Base-by-base conservation (phyloP, 2,329 filamentous ascomycete genomes). In the Coniochaeta ligniaria region DNA sequence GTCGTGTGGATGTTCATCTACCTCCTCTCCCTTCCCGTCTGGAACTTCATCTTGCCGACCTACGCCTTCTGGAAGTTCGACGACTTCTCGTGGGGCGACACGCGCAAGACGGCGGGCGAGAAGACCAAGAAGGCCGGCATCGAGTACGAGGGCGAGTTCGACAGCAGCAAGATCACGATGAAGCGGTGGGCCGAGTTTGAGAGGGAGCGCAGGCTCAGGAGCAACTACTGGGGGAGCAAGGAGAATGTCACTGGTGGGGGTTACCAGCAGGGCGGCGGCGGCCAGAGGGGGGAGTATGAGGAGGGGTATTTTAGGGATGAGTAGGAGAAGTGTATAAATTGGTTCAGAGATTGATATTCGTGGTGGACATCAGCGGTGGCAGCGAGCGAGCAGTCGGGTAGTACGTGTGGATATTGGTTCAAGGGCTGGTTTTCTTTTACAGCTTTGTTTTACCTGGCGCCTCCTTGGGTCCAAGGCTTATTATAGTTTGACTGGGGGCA, bases 1-100 rank as follows among this genome's bases (percentile, higher is more conserved):
- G 88, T 99, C 47, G 76, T 90, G 50, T 99, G 95, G 95, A 98
- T 99, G 95, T 73, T 95, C 50, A 95, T 98, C 74, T 99, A 99
- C 74, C 85, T 99, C 20, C 59, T 93, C 54, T 96, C 95, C 1
- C 85, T 99, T 1, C 96, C 96, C 0, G 84, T 99, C 61, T 99
- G 95, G 95, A 99, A 99, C 76, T 96, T 99, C 73, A 82, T 99
- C 41, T 86, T 99, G 9, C 95, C 95, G 0, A 85, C 86, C 8
- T 99, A 99, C 72, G 90, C 95, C 3, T 99, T 94, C 81, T 99
- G 95, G 95, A 98, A 99, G 78, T 99, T 99, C 73, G 95, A 99
- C 73, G 95, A 99, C 79, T 99, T 99, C 81, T 96, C 91, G 61
- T 99, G 95, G 95, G 95, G 95, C 70, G 96, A 99, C 65, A 99